phyloP scores from a whole-genome alignment of 75 land plant genomes.

The Gnetum montanum region DNA sequence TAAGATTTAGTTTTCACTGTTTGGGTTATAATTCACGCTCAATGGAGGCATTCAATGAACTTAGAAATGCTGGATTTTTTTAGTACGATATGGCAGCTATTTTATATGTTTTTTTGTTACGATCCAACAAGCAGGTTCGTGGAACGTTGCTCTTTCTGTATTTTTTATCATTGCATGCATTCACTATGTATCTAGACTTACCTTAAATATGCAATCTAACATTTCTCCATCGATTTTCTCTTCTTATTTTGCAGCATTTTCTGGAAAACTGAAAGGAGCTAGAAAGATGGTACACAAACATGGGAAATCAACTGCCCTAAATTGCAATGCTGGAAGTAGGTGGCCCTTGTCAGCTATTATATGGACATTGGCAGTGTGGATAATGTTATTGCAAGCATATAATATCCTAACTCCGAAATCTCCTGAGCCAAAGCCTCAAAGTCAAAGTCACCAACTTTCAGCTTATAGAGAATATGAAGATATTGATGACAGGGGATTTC shows the following conservation, averaged over 20 bases:
- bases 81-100: too few relatives aligned
- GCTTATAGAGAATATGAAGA: constrained; percentile 35
- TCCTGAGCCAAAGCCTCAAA: constrained; percentile 7
- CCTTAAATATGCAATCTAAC: too few relatives aligned
- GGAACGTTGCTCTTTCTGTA: too few relatives aligned
- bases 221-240: too few relatives aligned
- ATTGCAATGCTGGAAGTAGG: constrained; percentile 60
- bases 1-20: too few relatives aligned
- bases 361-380: constrained; percentile 73
- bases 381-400: constrained; percentile 58
- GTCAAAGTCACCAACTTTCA: constrained; percentile 17
- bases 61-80: too few relatives aligned
- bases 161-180: too few relatives aligned
- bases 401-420: constrained; percentile 28
- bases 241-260: constrained; percentile 6
- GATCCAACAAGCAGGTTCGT: too few relatives aligned
- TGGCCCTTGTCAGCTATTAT: constrained; percentile 44
- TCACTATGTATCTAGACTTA: too few relatives aligned
- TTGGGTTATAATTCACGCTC: too few relatives aligned
- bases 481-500: constrained; percentile 52
- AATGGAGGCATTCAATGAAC: too few relatives aligned
- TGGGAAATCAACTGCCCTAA: constrained; percentile 53
- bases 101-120: too few relatives aligned
- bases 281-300: constrained; percentile 53
- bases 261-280: constrained; percentile 1